phyloP scores from a whole-genome alignment of 2,329 filamentous ascomycete genomes.

The Colletotrichum horii region DNA sequence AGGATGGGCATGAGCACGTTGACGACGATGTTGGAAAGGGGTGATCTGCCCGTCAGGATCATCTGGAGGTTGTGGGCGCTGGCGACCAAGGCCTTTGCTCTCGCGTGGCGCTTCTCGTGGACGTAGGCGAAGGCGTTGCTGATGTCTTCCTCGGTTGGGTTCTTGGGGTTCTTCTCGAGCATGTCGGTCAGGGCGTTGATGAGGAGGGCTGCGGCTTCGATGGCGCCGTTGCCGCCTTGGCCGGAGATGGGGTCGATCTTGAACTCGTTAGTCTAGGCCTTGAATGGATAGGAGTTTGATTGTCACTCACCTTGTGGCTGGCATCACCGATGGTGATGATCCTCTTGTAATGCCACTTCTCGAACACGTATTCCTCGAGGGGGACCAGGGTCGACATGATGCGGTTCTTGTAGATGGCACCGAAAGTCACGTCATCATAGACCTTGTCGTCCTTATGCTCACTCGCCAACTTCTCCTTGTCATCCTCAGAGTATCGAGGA shows the following conservation, averaged over 20 bases:
- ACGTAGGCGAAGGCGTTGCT: not conserved
- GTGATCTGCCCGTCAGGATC: not conserved
- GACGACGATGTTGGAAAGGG: not conserved
- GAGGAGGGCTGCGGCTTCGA: constrained; percentile 27
- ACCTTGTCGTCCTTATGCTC: constrained; percentile 25
- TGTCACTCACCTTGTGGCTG: constrained; percentile 39
- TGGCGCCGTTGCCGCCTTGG: constrained; percentile 30
- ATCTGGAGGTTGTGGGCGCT: not conserved
- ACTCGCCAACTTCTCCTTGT: constrained; percentile 31
- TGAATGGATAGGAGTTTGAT: rapidly evolving
- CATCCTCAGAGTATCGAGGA: constrained; percentile 35
- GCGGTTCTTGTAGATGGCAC: constrained; percentile 32
- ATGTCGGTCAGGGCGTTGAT: constrained; percentile 17
- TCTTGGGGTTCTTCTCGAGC: not conserved
- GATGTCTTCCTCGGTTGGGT: not conserved
- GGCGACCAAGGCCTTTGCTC: not conserved
- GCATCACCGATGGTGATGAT: constrained; percentile 45
- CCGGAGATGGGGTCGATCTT: constrained; percentile 28
- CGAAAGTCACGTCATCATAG: constrained; percentile 30
- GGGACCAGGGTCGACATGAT: constrained; percentile 30
- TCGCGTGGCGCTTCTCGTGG: not conserved
- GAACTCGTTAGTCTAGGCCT: not conserved
- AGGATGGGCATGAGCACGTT: not conserved
- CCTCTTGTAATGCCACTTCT: constrained; percentile 42
- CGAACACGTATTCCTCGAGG: constrained; percentile 37